Evolutionary conservation across 768 basidiomycete genomes (phyloP).

Genomic region (Inosperma sp.): DNA sequence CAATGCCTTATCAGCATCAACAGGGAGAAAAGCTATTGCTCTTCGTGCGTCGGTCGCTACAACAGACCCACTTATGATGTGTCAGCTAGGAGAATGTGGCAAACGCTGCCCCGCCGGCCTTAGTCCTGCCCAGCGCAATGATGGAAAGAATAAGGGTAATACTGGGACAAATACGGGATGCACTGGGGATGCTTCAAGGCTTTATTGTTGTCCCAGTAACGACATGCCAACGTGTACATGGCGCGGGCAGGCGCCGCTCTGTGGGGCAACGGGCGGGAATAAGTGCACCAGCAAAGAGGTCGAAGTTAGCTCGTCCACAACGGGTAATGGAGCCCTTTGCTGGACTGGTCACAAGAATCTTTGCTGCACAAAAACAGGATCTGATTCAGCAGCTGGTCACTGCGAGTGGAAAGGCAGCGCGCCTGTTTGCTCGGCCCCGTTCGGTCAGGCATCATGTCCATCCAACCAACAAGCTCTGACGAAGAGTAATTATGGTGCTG

Average conservation of each 20-base stretch:
- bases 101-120: neutral
- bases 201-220: constrained; percentile 5
- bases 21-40: neutral
- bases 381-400: neutral
- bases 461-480: neutral
- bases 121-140: neutral
- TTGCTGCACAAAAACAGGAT: constrained; percentile 1
- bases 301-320: neutral
- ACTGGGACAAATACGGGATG: neutral
- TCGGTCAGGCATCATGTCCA: neutral
- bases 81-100: neutral
- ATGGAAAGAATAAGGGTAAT: neutral
- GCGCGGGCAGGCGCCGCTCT: neutral
- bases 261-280: too few species aligned
- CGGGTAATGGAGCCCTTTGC: neutral
- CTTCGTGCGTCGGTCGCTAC: neutral
- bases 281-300: neutral
- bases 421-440: neutral
- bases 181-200: neutral
- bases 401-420: neutral
- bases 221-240: neutral
- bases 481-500: neutral
- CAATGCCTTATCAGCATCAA: neutral
- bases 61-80: neutral
- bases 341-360: constrained; percentile 2